Conservation (phyloP, 129 eudicot genomes). For the Oenanthe sinensis region DNA sequence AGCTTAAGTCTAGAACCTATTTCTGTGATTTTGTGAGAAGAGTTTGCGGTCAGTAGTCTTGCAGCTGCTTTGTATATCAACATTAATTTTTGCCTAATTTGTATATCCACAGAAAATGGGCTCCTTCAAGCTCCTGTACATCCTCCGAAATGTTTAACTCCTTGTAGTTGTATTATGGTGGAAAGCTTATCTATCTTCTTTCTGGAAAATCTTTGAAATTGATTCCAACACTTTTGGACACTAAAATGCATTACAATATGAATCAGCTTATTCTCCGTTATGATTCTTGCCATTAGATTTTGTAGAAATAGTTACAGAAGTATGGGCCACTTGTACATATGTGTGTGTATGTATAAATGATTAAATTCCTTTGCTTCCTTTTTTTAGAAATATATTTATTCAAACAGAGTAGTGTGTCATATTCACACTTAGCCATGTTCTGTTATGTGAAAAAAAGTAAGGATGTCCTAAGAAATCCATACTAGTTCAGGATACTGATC, state of each 20-base stretch:
- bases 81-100: not conserved
- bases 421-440: not conserved
- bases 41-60: not conserved
- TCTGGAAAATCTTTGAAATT: not conserved
- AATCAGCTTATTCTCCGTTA: not conserved
- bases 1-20: not conserved
- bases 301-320: not conserved
- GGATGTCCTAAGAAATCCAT: not conserved
- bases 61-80: not conserved
- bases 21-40: not conserved
- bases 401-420: not conserved
- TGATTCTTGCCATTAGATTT: not conserved
- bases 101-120: not conserved
- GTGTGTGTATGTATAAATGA: not conserved
- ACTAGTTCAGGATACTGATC: not conserved
- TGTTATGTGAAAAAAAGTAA: not conserved
- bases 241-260: not conserved
- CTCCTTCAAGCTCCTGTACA: not conserved
- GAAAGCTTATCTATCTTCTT: not conserved
- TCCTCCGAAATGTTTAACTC: not conserved
- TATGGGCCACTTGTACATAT: not conserved
- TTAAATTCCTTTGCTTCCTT: not conserved
- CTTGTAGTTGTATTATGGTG: not conserved
- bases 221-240: not conserved
- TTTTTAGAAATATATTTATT: not conserved